Conservation (phyloP, 306 rosid species). For the Quercus dentata region DNA sequence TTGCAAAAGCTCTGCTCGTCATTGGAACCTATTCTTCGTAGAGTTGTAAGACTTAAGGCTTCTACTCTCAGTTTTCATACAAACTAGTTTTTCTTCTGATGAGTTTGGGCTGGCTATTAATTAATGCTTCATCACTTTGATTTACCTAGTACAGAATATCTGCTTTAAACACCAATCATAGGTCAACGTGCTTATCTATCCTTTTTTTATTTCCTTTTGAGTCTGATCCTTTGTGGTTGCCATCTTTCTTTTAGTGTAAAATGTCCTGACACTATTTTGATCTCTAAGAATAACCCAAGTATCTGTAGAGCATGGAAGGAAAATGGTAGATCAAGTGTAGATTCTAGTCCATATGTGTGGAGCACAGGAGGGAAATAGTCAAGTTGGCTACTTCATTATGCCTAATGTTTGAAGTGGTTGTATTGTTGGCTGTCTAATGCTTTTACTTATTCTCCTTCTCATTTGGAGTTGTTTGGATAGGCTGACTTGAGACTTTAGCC, state of each 20-base stretch:
- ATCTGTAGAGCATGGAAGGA: too few species aligned
- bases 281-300: neutral
- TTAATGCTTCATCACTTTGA: neutral
- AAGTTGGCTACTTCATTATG: too few species aligned
- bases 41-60: conserved; percentile 61
- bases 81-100: neutral
- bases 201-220: neutral
- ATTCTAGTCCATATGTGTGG: too few species aligned
- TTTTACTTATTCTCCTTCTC: too few species aligned
- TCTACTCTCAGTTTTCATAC: conserved; percentile 2
- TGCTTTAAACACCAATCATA: neutral
- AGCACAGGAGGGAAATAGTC: too few species aligned
- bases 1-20: conserved; percentile 79
- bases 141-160: neutral
- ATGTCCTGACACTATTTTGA: neutral
- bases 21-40: conserved; percentile 74
- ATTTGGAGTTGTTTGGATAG: neutral
- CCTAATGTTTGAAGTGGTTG: too few species aligned
- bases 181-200: neutral
- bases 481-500: neutral
- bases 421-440: too few species aligned
- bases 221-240: neutral
- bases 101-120: neutral
- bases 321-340: too few species aligned
- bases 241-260: neutral